phyloP scores from a whole-genome alignment of 1,284 basidiomycete genomes.

The Cutaneotrichosporon cutaneum region DNA sequence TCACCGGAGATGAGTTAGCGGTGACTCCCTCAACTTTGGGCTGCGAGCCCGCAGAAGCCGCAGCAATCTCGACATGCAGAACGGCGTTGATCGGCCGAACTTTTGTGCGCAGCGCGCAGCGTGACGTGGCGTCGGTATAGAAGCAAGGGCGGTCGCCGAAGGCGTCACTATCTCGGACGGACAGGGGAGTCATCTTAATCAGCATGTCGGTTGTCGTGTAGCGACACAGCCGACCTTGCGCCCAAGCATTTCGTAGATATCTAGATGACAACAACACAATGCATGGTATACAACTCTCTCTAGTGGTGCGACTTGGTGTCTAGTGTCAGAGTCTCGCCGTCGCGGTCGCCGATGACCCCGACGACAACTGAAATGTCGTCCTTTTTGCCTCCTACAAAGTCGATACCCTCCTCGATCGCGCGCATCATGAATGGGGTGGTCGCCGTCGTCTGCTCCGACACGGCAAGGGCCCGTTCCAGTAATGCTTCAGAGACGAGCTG shows the following conservation, averaged over 20 bases:
- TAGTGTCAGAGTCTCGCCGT: constrained; percentile 20
- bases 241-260: neutral
- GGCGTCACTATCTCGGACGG: neutral
- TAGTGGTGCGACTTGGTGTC: constrained; percentile 14
- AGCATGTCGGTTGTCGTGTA: neutral
- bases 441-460: constrained; percentile 56
- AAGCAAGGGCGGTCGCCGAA: neutral
- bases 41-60: no score
- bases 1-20: neutral
- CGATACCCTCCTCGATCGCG: constrained; percentile 59
- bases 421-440: constrained; percentile 59
- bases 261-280: constrained; percentile 24
- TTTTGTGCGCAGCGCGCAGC: neutral
- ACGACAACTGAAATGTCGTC: constrained; percentile 53
- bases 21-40: no score
- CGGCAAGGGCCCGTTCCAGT: constrained; percentile 55
- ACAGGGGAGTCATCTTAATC: neutral
- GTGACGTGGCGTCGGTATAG: neutral
- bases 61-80: neutral
- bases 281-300: constrained; percentile 21
- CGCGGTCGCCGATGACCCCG: constrained; percentile 47
- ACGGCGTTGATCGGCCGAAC: neutral
- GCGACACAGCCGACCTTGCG: neutral
- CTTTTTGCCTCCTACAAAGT: constrained; percentile 54
- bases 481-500: constrained; percentile 58